These are phyloP conservation scores for Cercospora citrullina DNA, from an alignment of 2,329 filamentous ascomycete species.

Conservation along the genomic window DNA sequence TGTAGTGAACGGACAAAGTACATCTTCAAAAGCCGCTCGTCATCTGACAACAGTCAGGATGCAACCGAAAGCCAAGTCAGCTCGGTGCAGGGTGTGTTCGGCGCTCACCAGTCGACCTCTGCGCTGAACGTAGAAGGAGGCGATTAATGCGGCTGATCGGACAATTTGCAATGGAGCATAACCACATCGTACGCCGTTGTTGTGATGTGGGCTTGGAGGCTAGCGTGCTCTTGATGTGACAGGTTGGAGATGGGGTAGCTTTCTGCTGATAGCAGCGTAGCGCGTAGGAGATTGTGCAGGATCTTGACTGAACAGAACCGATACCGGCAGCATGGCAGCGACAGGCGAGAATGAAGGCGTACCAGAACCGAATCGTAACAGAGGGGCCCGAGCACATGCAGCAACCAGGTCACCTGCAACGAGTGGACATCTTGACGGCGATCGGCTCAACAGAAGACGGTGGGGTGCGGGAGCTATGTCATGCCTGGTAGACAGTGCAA, in stretches of 20 bases:
- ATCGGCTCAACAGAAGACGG: constrained; percentile 20
- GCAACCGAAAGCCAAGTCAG: constrained; percentile 16
- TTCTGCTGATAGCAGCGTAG: constrained; percentile 41
- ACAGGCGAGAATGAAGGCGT: constrained; percentile 25
- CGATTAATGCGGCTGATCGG: constrained; percentile 68
- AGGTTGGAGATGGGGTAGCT: constrained; percentile 50
- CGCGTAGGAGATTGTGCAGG: constrained; percentile 53
- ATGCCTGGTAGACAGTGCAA: constrained; percentile 29
- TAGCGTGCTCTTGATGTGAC: constrained; percentile 47
- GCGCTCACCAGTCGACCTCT: constrained; percentile 59
- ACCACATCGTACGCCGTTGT: constrained; percentile 54
- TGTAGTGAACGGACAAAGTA: constrained; percentile 77
- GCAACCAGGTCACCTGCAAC: constrained; percentile 36
- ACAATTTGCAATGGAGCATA: constrained; percentile 46
- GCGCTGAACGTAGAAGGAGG: constrained; percentile 54
- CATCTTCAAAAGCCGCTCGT: constrained; percentile 89
- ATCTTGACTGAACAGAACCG: constrained; percentile 40
- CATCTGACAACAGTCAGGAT: constrained; percentile 41
- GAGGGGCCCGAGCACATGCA: constrained; percentile 20
- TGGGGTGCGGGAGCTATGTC: constrained; percentile 36
- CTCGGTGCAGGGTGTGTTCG: constrained; percentile 44
- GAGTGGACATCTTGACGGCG: constrained; percentile 12
- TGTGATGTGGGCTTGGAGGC: constrained; percentile 46
- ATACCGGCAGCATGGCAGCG: constrained; percentile 5
- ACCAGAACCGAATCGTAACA: constrained; percentile 28